phyloP scores from a whole-genome alignment of 257 asterid species.

The Avicennia marina region DNA sequence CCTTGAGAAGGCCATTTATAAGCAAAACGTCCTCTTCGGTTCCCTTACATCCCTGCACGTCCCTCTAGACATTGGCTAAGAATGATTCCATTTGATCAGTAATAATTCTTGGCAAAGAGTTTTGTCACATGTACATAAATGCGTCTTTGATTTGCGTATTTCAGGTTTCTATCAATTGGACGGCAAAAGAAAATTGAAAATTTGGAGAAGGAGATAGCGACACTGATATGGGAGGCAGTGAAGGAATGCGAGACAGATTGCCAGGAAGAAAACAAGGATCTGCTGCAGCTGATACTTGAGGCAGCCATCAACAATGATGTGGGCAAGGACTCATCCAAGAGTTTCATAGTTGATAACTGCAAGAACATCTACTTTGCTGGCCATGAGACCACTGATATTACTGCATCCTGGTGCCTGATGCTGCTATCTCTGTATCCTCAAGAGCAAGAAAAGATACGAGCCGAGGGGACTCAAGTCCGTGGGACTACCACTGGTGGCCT shows the following conservation, averaged over 20 bases:
- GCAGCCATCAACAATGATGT: constrained; percentile 43
- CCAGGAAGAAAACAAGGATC: constrained; percentile 36
- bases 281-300: constrained; percentile 62
- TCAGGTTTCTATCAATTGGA: constrained; percentile 38
- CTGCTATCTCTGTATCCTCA: constrained; percentile 59
- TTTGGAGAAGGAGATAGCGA: constrained; percentile 66
- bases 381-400: constrained; percentile 53
- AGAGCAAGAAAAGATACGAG: constrained; percentile 66
- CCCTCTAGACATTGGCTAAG: too few species aligned
- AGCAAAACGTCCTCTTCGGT: constrained; percentile 55
- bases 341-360: constrained; percentile 84
- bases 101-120: too few species aligned
- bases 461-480: constrained; percentile 41
- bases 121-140: too few species aligned
- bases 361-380: constrained; percentile 76
- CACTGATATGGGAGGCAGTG: constrained; percentile 66
- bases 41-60: constrained; percentile 32
- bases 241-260: constrained; percentile 35
- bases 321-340: constrained; percentile 45
- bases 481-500: constrained; percentile 14
- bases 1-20: constrained; percentile 56
- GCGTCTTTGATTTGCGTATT: too few species aligned
- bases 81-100: too few species aligned
- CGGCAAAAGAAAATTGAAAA: constrained; percentile 42
- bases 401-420: constrained; percentile 87